Conservation (phyloP, 805 yeast species). For the Saccharomycopsis guyanensis region DNA sequence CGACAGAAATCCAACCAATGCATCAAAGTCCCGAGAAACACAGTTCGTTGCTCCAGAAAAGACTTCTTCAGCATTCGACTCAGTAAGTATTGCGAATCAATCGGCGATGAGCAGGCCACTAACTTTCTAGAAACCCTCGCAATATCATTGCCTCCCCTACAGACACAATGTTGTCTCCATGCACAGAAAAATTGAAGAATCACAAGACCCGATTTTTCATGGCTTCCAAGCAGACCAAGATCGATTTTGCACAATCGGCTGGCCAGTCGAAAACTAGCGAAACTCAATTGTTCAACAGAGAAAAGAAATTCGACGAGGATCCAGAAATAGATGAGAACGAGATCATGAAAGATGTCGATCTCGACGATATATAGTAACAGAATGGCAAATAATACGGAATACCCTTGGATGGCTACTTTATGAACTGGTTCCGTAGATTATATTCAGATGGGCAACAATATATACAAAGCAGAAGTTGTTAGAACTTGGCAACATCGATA, state of each 20-base stretch:
- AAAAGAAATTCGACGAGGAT: constrained; percentile 1
- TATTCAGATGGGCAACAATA: too few species aligned
- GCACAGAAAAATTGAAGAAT: constrained; percentile 46
- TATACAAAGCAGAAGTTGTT: too few species aligned
- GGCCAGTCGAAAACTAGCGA: constrained; percentile 13
- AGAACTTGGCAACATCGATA: too few species aligned
- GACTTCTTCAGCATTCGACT: not conserved
- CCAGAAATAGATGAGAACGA: constrained; percentile 17
- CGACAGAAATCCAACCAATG: constrained; percentile 26
- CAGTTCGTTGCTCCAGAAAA: constrained; percentile 15
- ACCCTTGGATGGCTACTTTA: too few species aligned
- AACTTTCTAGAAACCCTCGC: too few species aligned
- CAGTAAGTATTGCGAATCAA: constrained; percentile 6
- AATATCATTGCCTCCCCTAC: constrained; percentile 53
- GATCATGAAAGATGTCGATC: constrained; percentile 10
- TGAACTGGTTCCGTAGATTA: too few species aligned
- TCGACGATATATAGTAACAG: constrained; percentile 15
- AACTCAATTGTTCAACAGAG: constrained; percentile 21
- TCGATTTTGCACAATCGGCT: constrained; percentile 19
- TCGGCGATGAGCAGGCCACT: too few species aligned
- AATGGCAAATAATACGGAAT: too few species aligned
- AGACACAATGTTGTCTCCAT: constrained; percentile 50
- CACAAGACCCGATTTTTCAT: constrained; percentile 30
- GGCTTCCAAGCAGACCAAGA: constrained; percentile 24
- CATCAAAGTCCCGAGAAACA: constrained; percentile 22